Evolutionary conservation across 495 filamentous ascomycete species (phyloP).

Genomic region (Lasiosphaeria hispida): DNA sequence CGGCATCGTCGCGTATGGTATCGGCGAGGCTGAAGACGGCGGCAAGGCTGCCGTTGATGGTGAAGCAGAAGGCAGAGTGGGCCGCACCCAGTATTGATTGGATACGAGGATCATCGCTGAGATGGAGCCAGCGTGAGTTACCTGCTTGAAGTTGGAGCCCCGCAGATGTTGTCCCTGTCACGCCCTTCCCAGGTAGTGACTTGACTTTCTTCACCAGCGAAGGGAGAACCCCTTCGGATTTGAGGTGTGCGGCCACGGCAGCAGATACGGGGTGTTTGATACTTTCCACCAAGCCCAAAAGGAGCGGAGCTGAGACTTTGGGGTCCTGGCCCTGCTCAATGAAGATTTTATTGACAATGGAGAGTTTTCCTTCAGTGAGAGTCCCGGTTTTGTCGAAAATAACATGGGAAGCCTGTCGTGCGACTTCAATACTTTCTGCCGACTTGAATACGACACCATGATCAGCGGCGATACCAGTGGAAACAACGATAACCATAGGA

Average conservation of each 20-base stretch:
- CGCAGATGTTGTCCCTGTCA: constrained; percentile 28
- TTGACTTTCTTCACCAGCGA: constrained; percentile 40
- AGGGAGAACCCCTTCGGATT: constrained; percentile 28
- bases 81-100: constrained; percentile 43
- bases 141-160: constrained; percentile 51
- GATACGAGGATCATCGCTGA: constrained; percentile 39
- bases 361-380: constrained; percentile 60
- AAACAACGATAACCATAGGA: constrained; percentile 77
- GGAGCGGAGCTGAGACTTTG: constrained; percentile 20
- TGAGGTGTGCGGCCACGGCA: constrained; percentile 54
- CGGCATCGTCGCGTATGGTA: constrained; percentile 56
- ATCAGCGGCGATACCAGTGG: constrained; percentile 65
- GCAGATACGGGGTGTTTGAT: constrained; percentile 69
- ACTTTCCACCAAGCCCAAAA: constrained; percentile 41
- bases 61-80: constrained; percentile 63
- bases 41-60: constrained; percentile 45
- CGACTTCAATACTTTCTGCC: constrained; percentile 61
- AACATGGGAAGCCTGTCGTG: constrained; percentile 61
- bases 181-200: constrained; percentile 49
- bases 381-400: constrained; percentile 86
- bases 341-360: constrained; percentile 45
- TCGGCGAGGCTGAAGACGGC: constrained; percentile 63
- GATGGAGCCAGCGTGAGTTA: constrained; percentile 61
- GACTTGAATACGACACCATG: constrained; percentile 69
- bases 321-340: constrained; percentile 13